Evolutionary conservation across 345 rosid genomes (phyloP), one percentile per base, ranked within the genome.

Genomic region (Citrus cavaleriei): DNA sequence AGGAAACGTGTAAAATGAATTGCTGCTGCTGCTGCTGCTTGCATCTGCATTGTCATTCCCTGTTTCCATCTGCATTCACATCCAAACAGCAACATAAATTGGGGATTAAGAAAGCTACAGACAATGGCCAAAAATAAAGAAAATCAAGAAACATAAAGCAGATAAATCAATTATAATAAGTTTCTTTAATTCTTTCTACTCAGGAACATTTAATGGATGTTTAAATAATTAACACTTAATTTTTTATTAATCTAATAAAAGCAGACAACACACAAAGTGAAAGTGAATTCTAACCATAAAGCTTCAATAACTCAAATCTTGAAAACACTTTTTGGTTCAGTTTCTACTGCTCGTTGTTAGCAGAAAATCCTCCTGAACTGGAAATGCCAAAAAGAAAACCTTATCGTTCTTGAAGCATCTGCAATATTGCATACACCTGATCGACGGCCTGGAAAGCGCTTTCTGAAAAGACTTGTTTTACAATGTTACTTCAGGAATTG

Each of bases 41-140:
- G 91, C 70, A 85, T 89, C 89, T n/a, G 92, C 90, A 90, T 93
- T 92, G 77, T 90, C 90, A 81, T 91, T 80, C 86, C 92, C 82
- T 76, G 97, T 88, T 81, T 84, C 93, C 46, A 91, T 96, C 99
- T 93, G 72, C 68, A 61, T 35, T 67, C 72, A 73, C 66, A 46
- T 72, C 71, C 74, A 80, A 76, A 49, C 18, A 30, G 40, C 37
- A 24, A 46, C 42, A 54, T 38, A 46, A 12, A 4, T 3, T 8
- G 22, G 40, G 37, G 35, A 77, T 27, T 60, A 38, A 6, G 57
- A 61, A 72, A 72, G 13, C 32, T 38, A 38, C 34, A 18, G 2
- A 8, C 5, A 7, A 3, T 59, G 2, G 55, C 1, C 40, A 59
- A 2, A n/a, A 66, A 5, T 55, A 60, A 3, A 42, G 64, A 73